These are phyloP conservation scores for Phytophthora cactorum DNA, from an alignment of 352 stramenopile genomes.

Conservation along the genomic window DNA sequence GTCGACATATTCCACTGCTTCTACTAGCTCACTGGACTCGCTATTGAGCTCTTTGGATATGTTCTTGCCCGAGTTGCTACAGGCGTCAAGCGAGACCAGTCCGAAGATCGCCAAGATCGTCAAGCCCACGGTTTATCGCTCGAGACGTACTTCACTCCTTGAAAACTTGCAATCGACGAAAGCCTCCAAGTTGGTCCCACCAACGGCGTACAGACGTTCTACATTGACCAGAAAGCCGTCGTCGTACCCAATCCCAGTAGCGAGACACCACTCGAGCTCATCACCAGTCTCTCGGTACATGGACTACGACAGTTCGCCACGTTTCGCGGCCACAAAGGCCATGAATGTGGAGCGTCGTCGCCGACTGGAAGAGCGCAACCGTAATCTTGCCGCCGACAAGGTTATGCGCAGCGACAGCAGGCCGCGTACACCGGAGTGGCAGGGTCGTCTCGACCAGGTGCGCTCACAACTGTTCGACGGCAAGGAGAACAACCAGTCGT, in stretches of 20 bases:
- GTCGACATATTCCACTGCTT: slow-evolving; percentile 42
- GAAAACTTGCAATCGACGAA: slow-evolving; percentile 10
- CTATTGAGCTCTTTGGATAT: slow-evolving; percentile 35
- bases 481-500: slow-evolving; percentile 12
- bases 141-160: slow-evolving; percentile 19
- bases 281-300: slow-evolving; percentile 36
- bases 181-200: slow-evolving; percentile 20
- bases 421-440: slow-evolving; percentile 20
- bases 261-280: not conserved
- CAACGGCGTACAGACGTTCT: slow-evolving; percentile 12
- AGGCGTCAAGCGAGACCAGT: slow-evolving; percentile 18
- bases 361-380: slow-evolving; percentile 40
- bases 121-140: slow-evolving; percentile 13
- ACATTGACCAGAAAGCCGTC: slow-evolving; percentile 9
- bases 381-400: slow-evolving; percentile 26
- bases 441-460: slow-evolving; percentile 24
- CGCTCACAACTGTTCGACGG: slow-evolving; percentile 26
- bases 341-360: slow-evolving; percentile 45
- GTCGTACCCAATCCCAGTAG: slow-evolving; percentile 5
- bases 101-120: not conserved
- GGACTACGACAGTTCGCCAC: slow-evolving; percentile 43
- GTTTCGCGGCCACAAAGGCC: slow-evolving; percentile 44
- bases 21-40: slow-evolving; percentile 40
- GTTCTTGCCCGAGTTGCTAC: slow-evolving; percentile 28
- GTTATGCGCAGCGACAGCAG: slow-evolving; percentile 8